Evolutionary conservation across 179 eudicot genomes (phyloP).

Genomic region (Spergularia azorica): DNA sequence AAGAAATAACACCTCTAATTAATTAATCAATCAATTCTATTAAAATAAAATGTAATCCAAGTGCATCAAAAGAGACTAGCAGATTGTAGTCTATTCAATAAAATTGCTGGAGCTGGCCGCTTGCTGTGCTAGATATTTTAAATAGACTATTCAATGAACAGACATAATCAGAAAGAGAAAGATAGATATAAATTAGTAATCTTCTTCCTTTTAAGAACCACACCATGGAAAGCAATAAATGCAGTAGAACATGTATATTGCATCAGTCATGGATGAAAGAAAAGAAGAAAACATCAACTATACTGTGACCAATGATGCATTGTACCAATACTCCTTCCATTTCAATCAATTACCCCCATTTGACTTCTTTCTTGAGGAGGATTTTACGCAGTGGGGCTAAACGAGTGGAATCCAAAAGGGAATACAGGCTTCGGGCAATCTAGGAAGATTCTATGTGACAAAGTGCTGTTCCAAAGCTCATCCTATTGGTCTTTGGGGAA

Average conservation of each 20-base stretch:
- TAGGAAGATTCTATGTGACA: background rate
- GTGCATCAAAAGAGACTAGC: conserved; percentile 56
- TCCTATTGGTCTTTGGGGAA: background rate
- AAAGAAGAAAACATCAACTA: background rate
- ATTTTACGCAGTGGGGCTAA: background rate
- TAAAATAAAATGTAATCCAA: conserved; percentile 6
- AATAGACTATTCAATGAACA: conserved; percentile 48
- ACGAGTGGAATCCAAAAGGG: background rate
- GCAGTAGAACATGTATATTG: background rate
- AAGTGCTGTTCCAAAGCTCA: background rate
- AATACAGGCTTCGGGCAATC: background rate
- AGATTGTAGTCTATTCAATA: conserved; percentile 57
- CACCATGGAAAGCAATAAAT: background rate
- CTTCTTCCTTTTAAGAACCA: background rate
- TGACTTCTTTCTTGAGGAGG: background rate
- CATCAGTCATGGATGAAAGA: background rate
- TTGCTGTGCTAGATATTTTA: conserved; percentile 46
- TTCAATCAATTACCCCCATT: background rate
- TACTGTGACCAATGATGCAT: conserved; percentile 5
- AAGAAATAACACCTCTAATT: background rate
- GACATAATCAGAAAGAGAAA: conserved; percentile 36
- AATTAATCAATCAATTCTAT: conserved; percentile 15
- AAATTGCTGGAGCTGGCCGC: conserved; percentile 4
- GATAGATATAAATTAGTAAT: background rate
- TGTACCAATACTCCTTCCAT: background rate